phyloP scores from a whole-genome alignment of 2,329 filamentous ascomycete genomes.

The Aspergillus sp. region DNA sequence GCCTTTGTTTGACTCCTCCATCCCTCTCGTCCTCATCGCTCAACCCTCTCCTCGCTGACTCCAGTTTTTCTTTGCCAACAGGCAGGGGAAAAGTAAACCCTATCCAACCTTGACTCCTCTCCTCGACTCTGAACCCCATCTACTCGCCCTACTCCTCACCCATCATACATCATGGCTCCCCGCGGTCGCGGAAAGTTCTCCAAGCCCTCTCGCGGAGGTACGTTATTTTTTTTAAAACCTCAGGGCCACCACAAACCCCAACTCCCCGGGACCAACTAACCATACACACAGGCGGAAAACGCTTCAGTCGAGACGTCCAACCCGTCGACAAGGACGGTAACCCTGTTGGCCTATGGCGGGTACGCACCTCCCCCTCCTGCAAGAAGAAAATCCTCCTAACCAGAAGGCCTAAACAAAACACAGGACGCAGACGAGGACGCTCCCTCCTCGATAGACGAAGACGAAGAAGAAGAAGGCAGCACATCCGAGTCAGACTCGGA shows the following conservation, averaged over 20 bases:
- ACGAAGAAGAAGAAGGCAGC: slow-evolving; percentile 50
- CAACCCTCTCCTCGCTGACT: neutral
- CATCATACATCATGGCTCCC: slow-evolving; percentile 40
- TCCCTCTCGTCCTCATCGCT: too few species aligned
- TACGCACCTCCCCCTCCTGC: slow-evolving; percentile 42
- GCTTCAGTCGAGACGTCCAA: slow-evolving; percentile 89
- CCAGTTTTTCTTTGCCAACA: neutral
- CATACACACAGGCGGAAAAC: slow-evolving; percentile 72
- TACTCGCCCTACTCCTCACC: neutral
- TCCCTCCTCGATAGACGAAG: slow-evolving; percentile 37
- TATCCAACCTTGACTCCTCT: neutral
- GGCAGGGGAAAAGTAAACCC: too few species aligned
- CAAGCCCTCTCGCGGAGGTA: slow-evolving; percentile 91
- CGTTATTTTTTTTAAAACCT: slow-evolving; percentile 23
- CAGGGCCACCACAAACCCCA: neutral
- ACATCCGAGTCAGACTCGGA: slow-evolving; percentile 39
- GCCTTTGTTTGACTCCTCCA: too few species aligned
- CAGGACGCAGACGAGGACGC: slow-evolving; percentile 40
- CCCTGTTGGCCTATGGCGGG: slow-evolving; percentile 83
- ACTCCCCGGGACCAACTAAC: neutral
- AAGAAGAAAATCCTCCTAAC: neutral
- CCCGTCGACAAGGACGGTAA: slow-evolving; percentile 88
- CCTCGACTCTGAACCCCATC: too few species aligned
- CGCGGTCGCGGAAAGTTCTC: slow-evolving; percentile 89
- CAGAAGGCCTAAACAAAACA: neutral